Evolutionary conservation across 2,329 filamentous ascomycete species (phyloP).

Genomic region (Fusarium beomiforme): DNA sequence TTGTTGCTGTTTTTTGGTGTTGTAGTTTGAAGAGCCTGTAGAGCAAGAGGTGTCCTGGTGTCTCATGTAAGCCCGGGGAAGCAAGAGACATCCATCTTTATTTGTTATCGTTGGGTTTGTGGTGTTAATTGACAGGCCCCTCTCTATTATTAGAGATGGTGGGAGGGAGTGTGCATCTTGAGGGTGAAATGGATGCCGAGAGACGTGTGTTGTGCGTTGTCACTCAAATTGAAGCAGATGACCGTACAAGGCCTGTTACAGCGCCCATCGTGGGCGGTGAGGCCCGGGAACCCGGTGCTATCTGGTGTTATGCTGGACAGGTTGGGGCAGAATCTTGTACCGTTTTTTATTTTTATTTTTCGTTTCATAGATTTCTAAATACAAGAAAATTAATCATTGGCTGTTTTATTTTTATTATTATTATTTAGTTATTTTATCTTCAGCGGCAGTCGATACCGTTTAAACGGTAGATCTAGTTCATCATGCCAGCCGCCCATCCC

Average conservation of each 20-base stretch:
- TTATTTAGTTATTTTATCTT: neutral
- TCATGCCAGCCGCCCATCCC: neutral
- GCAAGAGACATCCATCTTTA: neutral
- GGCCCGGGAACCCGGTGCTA: constrained; percentile 39
- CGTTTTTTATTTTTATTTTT: neutral
- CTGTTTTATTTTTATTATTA: too few relatives aligned
- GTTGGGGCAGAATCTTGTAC: neutral
- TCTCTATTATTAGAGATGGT: constrained; percentile 23
- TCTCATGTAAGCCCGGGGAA: constrained; percentile 31
- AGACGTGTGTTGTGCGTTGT: neutral
- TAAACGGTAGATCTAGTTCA: constrained; percentile 9
- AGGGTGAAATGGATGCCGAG: constrained; percentile 11
- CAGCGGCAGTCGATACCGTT: neutral
- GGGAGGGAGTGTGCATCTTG: constrained; percentile 33
- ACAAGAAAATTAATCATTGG: constrained; percentile 16
- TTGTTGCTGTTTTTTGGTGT: constrained; percentile 2
- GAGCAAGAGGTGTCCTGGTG: constrained; percentile 8
- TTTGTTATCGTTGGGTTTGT: neutral
- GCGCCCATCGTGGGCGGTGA: constrained; percentile 37
- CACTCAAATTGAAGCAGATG: constrained; percentile 49
- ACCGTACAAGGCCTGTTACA: constrained; percentile 40
- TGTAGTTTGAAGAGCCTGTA: constrained; percentile 3
- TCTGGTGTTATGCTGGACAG: constrained; percentile 19
- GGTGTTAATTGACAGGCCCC: constrained; percentile 1
- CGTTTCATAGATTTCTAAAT: neutral